These are phyloP conservation scores for Penicillium lividum DNA, from an alignment of 495 filamentous ascomycete genomes.

Conservation along the genomic window DNA sequence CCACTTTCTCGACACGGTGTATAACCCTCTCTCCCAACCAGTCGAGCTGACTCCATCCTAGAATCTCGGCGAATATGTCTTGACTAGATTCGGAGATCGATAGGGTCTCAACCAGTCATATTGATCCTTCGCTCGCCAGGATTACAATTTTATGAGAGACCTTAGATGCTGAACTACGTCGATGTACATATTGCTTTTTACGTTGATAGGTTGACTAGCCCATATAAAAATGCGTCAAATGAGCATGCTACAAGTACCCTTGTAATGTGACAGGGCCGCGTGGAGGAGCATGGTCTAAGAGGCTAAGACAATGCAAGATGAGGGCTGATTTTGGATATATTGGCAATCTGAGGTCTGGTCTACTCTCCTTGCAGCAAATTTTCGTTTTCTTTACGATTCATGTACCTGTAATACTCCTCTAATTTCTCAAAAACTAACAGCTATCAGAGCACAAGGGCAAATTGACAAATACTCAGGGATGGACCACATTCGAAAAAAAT, in stretches of 20 bases:
- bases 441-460: no score
- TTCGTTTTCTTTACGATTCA: no score
- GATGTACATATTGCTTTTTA: neutral
- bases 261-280: slow-evolving; percentile 3
- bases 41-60: neutral
- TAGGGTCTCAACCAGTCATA: slow-evolving; percentile 2
- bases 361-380: neutral
- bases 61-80: slow-evolving; percentile 18
- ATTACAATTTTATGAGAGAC: neutral
- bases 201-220: slow-evolving; percentile 1
- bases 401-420: no score
- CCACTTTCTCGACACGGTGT: neutral
- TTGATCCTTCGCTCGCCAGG: neutral
- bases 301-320: neutral
- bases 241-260: neutral
- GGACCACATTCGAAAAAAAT: no score
- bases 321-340: neutral
- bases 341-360: neutral
- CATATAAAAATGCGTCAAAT: neutral
- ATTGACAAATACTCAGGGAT: no score
- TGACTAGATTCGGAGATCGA: slow-evolving; percentile 6
- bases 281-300: neutral
- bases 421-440: no score
- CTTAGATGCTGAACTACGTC: slow-evolving; percentile 1
- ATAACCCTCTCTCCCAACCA: neutral